These are phyloP conservation scores for Exophiala oligosperma DNA, from an alignment of 2,329 filamentous ascomycete species.

Conservation along the genomic window DNA sequence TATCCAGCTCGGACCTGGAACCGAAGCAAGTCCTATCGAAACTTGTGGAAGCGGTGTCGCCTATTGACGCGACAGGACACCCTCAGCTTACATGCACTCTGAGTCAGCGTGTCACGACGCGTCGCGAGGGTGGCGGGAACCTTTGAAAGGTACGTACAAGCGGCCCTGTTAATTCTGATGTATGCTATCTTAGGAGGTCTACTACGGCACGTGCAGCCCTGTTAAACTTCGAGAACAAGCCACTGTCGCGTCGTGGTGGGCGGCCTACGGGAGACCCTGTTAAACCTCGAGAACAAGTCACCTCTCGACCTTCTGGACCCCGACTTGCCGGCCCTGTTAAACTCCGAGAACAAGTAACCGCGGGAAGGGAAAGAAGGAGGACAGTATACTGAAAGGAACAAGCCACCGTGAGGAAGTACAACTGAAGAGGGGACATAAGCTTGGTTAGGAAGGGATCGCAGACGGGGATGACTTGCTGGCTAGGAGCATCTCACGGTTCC, in stretches of 20 bases:
- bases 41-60: too few relatives aligned
- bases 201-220: background rate
- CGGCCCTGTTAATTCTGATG: background rate
- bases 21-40: too few relatives aligned
- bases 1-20: background rate
- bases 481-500: too few relatives aligned
- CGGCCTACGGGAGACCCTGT: too few relatives aligned
- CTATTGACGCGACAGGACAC: too few relatives aligned
- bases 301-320: too few relatives aligned
- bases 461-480: background rate
- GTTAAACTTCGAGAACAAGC: slow-evolving; percentile 10
- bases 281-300: too few relatives aligned
- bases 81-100: too few relatives aligned
- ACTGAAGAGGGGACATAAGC: slow-evolving; percentile 7
- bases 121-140: too few relatives aligned
- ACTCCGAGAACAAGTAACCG: too few relatives aligned
- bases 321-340: too few relatives aligned
- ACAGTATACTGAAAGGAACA: slow-evolving; percentile 4
- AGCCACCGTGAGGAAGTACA: slow-evolving; percentile 5
- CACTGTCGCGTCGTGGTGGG: background rate
- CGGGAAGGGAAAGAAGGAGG: slow-evolving; percentile 1
- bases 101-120: too few relatives aligned
- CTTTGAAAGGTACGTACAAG: background rate
- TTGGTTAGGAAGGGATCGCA: slow-evolving; percentile 8
- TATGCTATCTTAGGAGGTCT: background rate